phyloP scores from a whole-genome alignment of 371 early-diverging fungal genomes.

The Synchytrium microbalum region DNA sequence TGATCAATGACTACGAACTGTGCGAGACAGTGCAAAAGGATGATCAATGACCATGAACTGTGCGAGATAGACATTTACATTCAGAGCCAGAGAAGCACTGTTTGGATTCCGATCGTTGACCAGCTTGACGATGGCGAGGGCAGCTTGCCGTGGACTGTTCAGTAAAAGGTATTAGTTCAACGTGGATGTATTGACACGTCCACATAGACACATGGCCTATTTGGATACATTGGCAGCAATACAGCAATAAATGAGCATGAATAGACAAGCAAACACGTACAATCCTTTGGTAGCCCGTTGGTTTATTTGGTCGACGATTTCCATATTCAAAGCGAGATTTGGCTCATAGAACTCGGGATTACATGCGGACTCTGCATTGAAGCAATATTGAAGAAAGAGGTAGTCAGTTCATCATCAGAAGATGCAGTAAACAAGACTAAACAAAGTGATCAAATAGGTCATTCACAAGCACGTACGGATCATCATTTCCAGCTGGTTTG shows the following conservation, averaged over 20 bases:
- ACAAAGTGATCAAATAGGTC: too few species aligned
- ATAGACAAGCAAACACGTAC: too few species aligned
- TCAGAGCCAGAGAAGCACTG: constrained; percentile 65
- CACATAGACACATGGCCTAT: constrained; percentile 52
- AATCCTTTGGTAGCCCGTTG: too few species aligned
- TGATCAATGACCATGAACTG: neutral
- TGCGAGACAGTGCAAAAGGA: too few species aligned
- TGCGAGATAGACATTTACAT: constrained; percentile 34
- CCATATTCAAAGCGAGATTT: constrained; percentile 78
- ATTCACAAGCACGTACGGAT: too few species aligned
- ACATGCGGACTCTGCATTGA: constrained; percentile 74
- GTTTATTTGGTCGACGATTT: constrained; percentile 90
- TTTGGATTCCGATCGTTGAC: constrained; percentile 56
- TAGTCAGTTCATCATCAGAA: too few species aligned
- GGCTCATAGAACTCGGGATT: constrained; percentile 60
- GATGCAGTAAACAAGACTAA: too few species aligned
- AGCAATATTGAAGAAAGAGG: too few species aligned
- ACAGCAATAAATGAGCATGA: too few species aligned
- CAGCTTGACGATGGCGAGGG: constrained; percentile 64
- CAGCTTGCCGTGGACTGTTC: constrained; percentile 84
- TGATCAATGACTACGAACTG: too few species aligned
- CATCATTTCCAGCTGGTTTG: too few species aligned
- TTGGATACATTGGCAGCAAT: too few species aligned
- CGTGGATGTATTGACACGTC: neutral
- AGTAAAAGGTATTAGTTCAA: neutral